A percentile compares a stretch with the other conserved stretches of the same genome.
phyloP scores from a whole-genome alignment of 108 stramenopile species.

The Conticribra guillardii region DNA sequence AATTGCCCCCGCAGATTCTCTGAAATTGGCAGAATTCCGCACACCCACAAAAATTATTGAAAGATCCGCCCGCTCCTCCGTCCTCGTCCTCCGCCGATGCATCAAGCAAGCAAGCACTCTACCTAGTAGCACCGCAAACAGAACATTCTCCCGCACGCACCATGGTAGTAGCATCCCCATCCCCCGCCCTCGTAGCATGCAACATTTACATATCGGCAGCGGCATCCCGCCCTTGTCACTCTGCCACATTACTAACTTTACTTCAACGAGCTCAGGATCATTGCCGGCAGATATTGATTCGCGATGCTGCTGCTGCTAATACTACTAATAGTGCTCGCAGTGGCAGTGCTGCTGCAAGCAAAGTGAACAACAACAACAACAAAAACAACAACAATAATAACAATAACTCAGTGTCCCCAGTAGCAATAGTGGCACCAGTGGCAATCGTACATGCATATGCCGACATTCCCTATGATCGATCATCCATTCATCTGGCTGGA shows the following conservation, averaged over 20 bases:
- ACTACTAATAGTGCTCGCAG: not conserved
- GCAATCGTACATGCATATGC: conserved; percentile 83
- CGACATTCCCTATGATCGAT: conserved; percentile 79
- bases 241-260: conserved; percentile 44
- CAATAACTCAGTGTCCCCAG: not conserved
- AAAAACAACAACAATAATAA: conserved; percentile 15
- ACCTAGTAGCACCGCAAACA: too few species aligned
- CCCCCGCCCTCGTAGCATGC: conserved; percentile 65
- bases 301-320: too few species aligned
- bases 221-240: conserved; percentile 29
- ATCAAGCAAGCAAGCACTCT: too few species aligned
- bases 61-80: too few species aligned
- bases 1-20: too few species aligned
- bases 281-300: conserved; percentile 49
- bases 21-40: too few species aligned
- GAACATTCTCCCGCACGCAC: not conserved
- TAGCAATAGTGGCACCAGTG: conserved; percentile 20
- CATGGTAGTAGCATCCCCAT: not conserved
- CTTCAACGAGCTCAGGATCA: conserved; percentile 63
- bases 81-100: too few species aligned
- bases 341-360: not conserved
- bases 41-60: too few species aligned
- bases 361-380: conserved; percentile 1
- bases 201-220: conserved; percentile 84
- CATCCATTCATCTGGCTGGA: conserved; percentile 87